Conservation (phyloP, 768 basidiomycete genomes). For the Hortiboletus campestris region DNA sequence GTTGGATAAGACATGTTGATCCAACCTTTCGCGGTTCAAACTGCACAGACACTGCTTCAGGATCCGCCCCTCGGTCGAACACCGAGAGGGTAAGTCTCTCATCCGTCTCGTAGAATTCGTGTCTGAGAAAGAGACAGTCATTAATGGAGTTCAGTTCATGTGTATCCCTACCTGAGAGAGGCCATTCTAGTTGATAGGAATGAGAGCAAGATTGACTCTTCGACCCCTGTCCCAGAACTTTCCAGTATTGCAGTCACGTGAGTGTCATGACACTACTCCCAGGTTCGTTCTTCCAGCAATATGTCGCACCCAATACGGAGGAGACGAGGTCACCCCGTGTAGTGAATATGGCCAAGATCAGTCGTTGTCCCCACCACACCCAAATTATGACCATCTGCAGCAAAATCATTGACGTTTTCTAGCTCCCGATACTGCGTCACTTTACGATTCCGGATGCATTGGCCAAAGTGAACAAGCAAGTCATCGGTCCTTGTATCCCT, state of each 20-base stretch:
- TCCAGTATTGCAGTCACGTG: slow-evolving; percentile 30
- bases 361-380: no score
- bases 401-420: no score
- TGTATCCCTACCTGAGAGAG: slow-evolving; percentile 25
- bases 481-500: no score
- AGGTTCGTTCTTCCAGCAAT: no score
- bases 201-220: neutral
- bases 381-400: no score
- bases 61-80: slow-evolving; percentile 76
- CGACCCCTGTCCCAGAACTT: slow-evolving; percentile 23
- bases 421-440: no score
- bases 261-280: no score
- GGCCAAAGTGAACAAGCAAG: no score
- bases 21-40: slow-evolving; percentile 69
- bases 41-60: slow-evolving; percentile 54
- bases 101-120: slow-evolving; percentile 89
- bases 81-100: slow-evolving; percentile 69
- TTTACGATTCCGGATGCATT: no score
- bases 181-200: slow-evolving; percentile 20
- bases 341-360: no score
- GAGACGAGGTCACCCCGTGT: no score
- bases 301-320: no score
- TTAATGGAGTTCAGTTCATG: neutral
- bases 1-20: slow-evolving; percentile 3
- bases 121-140: slow-evolving; percentile 39